phyloP scores from a whole-genome alignment of 208 protist species.

The Trypanosomatidae sp. region DNA sequence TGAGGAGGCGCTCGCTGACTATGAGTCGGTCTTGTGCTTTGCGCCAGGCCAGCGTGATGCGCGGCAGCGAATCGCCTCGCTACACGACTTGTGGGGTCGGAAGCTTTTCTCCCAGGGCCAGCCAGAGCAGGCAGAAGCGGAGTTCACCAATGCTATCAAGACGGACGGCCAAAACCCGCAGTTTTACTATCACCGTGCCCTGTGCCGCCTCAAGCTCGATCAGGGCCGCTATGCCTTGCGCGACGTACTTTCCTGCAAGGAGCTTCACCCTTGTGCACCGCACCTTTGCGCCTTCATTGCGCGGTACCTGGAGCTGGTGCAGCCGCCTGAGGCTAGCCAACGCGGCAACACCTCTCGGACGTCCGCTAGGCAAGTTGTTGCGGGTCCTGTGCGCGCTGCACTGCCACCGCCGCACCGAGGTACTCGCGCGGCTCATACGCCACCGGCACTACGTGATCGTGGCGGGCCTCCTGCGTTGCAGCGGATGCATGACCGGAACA shows the following conservation, averaged over 20 bases:
- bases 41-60: conserved; percentile 56
- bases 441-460: not conserved
- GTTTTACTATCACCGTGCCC: conserved; percentile 85
- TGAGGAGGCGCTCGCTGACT: conserved; percentile 73
- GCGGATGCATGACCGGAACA: not conserved
- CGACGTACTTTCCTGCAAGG: conserved; percentile 84
- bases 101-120: conserved; percentile 57
- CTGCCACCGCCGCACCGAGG: not conserved
- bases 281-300: conserved; percentile 72
- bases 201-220: conserved; percentile 79
- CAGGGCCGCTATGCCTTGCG: conserved; percentile 78
- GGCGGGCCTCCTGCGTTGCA: not conserved
- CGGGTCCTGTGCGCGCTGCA: not conserved
- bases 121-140: conserved; percentile 60
- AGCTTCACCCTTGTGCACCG: conserved; percentile 62
- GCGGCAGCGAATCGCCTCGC: conserved; percentile 56
- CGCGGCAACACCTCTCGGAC: not conserved
- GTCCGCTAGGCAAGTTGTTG: not conserved
- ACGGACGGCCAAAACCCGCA: conserved; percentile 58
- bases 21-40: conserved; percentile 57
- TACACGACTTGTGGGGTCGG: conserved; percentile 85
- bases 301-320: conserved; percentile 57
- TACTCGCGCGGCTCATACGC: not conserved
- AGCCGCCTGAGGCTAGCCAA: not conserved
- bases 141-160: conserved; percentile 89